Evolutionary conservation across 352 stramenopile genomes (phyloP).

Genomic region (Pythium utonaiense): DNA sequence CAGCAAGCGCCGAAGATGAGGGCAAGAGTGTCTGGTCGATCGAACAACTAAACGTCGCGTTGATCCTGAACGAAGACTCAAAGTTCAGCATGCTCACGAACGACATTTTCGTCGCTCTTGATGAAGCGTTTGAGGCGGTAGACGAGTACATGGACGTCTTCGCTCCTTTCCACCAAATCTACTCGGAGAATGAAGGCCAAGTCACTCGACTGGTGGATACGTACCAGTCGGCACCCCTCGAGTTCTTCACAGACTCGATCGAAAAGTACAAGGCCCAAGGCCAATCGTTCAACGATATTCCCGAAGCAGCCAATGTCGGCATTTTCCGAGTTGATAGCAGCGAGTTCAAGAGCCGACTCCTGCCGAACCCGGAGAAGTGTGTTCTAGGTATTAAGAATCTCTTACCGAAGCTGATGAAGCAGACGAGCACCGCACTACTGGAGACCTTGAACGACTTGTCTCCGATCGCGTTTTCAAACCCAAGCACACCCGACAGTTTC

Average conservation of each 20-base stretch:
- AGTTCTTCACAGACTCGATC: constrained; percentile 80
- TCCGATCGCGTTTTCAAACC: constrained; percentile 73
- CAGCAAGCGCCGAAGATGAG: constrained; percentile 79
- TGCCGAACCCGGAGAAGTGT: constrained; percentile 88
- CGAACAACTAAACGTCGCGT: constrained; percentile 70
- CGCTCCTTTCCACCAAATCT: constrained; percentile 84
- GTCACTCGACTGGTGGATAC: constrained; percentile 53
- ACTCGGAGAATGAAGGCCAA: constrained; percentile 80
- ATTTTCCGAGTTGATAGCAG: constrained; percentile 91
- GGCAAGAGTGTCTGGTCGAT: constrained; percentile 77
- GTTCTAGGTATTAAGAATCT: constrained; percentile 78
- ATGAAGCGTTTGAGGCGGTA: constrained; percentile 76
- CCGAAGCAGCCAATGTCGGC: constrained; percentile 79
- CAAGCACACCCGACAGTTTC: constrained; percentile 69
- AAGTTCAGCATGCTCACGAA: constrained; percentile 81
- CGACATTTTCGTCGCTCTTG: constrained; percentile 80
- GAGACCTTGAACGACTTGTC: constrained; percentile 84
- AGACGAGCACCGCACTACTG: constrained; percentile 68
- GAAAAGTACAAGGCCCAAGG: constrained; percentile 79
- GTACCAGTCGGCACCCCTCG: constrained; percentile 68
- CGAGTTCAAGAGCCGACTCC: constrained; percentile 80
- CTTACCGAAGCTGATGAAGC: constrained; percentile 91
- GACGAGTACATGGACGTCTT: constrained; percentile 91
- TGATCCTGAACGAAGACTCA: constrained; percentile 81
- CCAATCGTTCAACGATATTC: constrained; percentile 82